phyloP scores from a whole-genome alignment of 805 yeast species.

The Schizosaccharomyces pombe region DNA sequence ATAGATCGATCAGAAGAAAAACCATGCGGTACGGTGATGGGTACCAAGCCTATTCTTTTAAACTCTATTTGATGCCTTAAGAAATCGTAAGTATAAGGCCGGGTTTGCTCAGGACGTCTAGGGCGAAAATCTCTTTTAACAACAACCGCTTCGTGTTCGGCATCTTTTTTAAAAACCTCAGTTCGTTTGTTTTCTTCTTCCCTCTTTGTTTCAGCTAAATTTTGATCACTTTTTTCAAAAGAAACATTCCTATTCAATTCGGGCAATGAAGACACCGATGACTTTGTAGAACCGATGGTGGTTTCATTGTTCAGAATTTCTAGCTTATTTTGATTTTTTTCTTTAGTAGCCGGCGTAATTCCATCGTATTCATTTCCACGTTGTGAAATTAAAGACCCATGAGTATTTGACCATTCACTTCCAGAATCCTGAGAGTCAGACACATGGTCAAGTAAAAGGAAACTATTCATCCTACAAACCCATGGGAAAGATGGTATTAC shows the following conservation, averaged over 20 bases:
- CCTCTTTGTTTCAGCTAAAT: no score
- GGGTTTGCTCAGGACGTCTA: background rate
- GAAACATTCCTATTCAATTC: no score
- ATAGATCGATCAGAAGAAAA: no score
- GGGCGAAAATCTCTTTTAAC: background rate
- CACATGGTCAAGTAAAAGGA: background rate
- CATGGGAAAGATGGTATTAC: background rate
- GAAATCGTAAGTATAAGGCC: constrained; percentile 2
- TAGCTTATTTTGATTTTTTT: background rate
- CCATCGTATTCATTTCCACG: background rate
- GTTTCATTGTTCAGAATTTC: background rate
- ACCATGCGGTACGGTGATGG: background rate
- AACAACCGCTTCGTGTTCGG: background rate
- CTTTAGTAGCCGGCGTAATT: background rate
- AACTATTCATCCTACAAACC: background rate
- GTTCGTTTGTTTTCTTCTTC: no score
- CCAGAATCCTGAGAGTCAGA: background rate
- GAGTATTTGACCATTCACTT: background rate
- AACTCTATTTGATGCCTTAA: background rate
- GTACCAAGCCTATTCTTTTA: background rate
- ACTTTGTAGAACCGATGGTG: no score
- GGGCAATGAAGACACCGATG: no score
- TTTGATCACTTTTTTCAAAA: no score
- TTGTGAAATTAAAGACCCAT: background rate
- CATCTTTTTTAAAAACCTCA: background rate